These are phyloP conservation scores for Ophidiomyces ophidiicola DNA, from an alignment of 2,329 filamentous ascomycete genomes.

Conservation along the genomic window DNA sequence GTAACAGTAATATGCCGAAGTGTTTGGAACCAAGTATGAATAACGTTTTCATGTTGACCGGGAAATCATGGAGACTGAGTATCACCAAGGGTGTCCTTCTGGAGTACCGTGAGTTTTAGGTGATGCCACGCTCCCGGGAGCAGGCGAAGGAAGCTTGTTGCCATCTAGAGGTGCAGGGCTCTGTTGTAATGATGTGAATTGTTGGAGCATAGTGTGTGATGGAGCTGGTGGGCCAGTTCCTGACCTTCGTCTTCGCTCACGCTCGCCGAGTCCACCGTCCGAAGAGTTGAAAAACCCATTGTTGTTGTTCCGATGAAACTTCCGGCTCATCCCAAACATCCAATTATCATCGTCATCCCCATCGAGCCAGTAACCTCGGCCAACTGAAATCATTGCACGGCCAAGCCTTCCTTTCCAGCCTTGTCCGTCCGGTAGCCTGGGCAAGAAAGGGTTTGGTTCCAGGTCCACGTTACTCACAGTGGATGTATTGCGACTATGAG, in stretches of 20 bases:
- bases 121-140: constrained; percentile 1
- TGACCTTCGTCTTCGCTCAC: constrained; percentile 49
- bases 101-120: constrained; percentile 7
- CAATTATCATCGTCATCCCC: constrained; percentile 51
- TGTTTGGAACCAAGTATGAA: too few relatives aligned
- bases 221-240: constrained; percentile 46
- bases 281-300: constrained; percentile 25
- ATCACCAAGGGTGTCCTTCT: constrained; percentile 8
- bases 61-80: too few relatives aligned
- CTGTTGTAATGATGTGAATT: constrained; percentile 11
- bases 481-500: constrained; percentile 33
- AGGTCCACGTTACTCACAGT: constrained; percentile 37
- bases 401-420: constrained; percentile 71
- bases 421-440: constrained; percentile 58
- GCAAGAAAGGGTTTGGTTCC: constrained; percentile 56
- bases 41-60: too few relatives aligned
- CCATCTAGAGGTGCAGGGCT: background rate
- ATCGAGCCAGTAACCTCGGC: constrained; percentile 70
- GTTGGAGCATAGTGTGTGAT: constrained; percentile 28
- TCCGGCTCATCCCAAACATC: constrained; percentile 51
- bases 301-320: constrained; percentile 42
- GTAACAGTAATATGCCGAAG: too few relatives aligned
- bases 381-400: constrained; percentile 62
- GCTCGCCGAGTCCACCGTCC: constrained; percentile 39
- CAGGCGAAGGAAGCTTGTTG: constrained; percentile 3